Evolutionary conservation across 257 asterid genomes (phyloP).

Genomic region (Solanum neorickii): DNA sequence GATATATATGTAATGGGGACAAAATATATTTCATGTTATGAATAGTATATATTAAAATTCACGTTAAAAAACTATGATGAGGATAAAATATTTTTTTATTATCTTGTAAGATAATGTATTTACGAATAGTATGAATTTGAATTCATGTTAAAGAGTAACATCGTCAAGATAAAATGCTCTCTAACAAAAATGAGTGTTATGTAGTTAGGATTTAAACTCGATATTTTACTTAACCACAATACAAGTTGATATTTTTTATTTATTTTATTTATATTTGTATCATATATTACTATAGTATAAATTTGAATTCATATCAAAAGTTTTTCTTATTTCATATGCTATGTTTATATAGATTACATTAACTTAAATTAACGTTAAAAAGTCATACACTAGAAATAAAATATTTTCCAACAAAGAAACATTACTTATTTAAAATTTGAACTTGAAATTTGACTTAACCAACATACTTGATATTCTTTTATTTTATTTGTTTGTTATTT

Average conservation of each 20-base stretch:
- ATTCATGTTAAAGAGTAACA: background rate
- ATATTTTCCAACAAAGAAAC: background rate
- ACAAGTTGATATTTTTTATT: background rate
- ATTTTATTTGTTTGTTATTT: background rate
- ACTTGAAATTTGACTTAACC: background rate
- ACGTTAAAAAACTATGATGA: no score
- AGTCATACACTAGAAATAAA: fast-evolving
- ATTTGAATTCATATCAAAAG: no score
- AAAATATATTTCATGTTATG: background rate
- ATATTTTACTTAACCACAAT: background rate
- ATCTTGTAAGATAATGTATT: no score
- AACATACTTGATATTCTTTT: background rate
- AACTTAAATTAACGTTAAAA: no score
- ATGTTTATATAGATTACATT: no score
- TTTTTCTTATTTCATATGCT: no score
- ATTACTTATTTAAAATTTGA: background rate
- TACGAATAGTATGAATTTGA: no score
- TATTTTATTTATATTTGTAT: no score
- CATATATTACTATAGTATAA: background rate
- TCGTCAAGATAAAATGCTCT: background rate
- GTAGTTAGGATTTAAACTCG: background rate
- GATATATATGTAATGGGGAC: no score
- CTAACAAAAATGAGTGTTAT: background rate
- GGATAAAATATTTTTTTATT: no score
- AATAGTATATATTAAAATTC: no score